Evolutionary conservation across 345 rosid species (phyloP).

Genomic region (Euphorbia tirucalli): DNA sequence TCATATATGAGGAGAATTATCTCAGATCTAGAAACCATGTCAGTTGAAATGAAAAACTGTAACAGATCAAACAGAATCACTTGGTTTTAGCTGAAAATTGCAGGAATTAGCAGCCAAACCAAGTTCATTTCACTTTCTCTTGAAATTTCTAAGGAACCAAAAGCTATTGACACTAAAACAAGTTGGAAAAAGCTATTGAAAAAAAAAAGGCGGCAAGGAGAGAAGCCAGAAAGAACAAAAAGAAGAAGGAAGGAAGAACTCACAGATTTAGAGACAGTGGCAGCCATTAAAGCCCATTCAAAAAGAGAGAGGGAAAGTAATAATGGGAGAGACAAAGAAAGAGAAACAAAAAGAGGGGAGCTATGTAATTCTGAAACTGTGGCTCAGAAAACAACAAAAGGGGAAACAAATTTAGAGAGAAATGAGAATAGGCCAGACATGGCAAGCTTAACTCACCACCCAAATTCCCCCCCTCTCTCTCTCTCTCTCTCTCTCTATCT

Average conservation of each 20-base stretch:
- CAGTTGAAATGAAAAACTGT: background rate
- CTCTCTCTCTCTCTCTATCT: no score
- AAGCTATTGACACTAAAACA: background rate
- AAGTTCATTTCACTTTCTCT: no score
- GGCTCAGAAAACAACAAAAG: no score
- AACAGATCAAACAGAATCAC: slow-evolving; percentile 12
- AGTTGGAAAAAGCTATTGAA: background rate
- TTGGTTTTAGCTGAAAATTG: background rate
- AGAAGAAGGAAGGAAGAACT: slow-evolving; percentile 18
- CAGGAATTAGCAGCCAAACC: background rate
- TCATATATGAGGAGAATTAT: slow-evolving; percentile 4
- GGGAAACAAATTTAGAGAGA: no score
- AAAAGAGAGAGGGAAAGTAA: no score
- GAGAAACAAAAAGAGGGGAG: no score
- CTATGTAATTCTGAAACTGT: no score
- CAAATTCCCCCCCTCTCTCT: no score
- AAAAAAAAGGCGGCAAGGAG: background rate
- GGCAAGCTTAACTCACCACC: no score
- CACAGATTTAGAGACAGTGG: slow-evolving; percentile 36
- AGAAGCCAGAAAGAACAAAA: background rate
- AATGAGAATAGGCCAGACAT: no score
- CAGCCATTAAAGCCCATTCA: slow-evolving; percentile 22
- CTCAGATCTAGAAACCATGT: slow-evolving; percentile 35
- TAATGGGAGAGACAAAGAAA: no score
- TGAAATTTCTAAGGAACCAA: slow-evolving; percentile 13